Evolutionary conservation across 2,329 filamentous ascomycete genomes (phyloP), one percentile per base, ranked within the genome.

Genomic region (Hypoxylon sp.): DNA sequence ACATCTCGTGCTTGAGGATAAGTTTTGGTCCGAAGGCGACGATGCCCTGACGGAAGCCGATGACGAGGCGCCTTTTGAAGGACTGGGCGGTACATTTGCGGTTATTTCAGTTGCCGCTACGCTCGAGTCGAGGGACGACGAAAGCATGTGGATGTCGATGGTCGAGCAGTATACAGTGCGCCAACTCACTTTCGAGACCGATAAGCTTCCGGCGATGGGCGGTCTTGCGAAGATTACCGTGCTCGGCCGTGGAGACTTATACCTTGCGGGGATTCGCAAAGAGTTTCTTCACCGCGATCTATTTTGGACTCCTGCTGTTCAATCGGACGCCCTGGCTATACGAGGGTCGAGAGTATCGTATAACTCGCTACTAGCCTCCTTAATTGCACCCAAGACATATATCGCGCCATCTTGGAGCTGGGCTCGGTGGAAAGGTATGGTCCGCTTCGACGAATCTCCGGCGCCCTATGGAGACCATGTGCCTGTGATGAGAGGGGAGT

Each of bases 401-500:
- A 22, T 54, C 39, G 50, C 59, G 14, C 59, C 59, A 8, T 61
- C 59, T 8, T 61, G 59, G 59, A 61, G 59, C 37, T 61, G 59
- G 59, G 50, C 59, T 3, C 51, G 59, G 3, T 54, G 52, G 52
- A 54, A 39, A 3, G 52, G 52, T 10, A 44, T 29, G 52, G 9
- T 54, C 1, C 52, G 52, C 35, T 54, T 54, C 17, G 52, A 54
- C 5, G 52, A 54, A 17, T 54, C 52, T 3, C 50, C 59, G 39
- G 42, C 31, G 4, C 50, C 59, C 1, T 35, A 35, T 9, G 35
- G 44, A 1, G 44, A 59, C 13, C 48, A 54, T 53, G 19, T 53
- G 9, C 35, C 37, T 9, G 39, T 33, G 19, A 47, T 33, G 51
- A 14, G 22, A 33, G 50, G 10, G 3, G 11, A 29, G 3, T 29